A percentile compares a stretch with the other conserved stretches of the same genome.
Conservation (phyloP, 2,329 filamentous ascomycete species). For the Akanthomyces lecanii region DNA sequence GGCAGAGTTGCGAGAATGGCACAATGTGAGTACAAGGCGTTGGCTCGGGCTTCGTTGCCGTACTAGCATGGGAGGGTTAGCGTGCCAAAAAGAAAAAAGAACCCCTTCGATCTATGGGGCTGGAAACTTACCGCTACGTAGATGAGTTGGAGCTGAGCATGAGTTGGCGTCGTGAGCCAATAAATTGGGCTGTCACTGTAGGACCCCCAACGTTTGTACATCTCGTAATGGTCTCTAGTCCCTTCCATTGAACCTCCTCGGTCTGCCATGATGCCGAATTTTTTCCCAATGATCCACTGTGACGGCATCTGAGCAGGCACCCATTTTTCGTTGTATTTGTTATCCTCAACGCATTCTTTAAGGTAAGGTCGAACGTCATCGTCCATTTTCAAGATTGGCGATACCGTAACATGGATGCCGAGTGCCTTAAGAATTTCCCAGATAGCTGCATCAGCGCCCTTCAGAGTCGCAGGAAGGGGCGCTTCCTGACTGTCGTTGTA, state of each 20-base stretch:
- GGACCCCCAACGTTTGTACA: not conserved
- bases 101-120: too few species aligned
- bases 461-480: conserved; percentile 36
- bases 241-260: not conserved
- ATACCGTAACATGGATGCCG: not conserved
- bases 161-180: not conserved
- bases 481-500: conserved; percentile 28
- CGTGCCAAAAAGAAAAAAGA: too few species aligned
- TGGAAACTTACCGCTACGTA: not conserved
- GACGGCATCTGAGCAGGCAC: not conserved
- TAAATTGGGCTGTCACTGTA: not conserved
- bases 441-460: conserved; percentile 42
- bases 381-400: not conserved
- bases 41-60: not conserved
- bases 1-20: conserved; percentile 2
- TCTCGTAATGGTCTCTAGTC: not conserved
- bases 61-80: not conserved
- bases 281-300: not conserved
- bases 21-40: not conserved
- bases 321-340: too few species aligned
- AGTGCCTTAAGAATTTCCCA: conserved; percentile 1
- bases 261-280: not conserved
- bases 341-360: too few species aligned
- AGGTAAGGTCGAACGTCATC: not conserved
- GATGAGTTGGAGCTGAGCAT: not conserved